These are phyloP conservation scores for Canariomyces notabilis DNA, from an alignment of 2,329 filamentous ascomycete species.

Conservation along the genomic window DNA sequence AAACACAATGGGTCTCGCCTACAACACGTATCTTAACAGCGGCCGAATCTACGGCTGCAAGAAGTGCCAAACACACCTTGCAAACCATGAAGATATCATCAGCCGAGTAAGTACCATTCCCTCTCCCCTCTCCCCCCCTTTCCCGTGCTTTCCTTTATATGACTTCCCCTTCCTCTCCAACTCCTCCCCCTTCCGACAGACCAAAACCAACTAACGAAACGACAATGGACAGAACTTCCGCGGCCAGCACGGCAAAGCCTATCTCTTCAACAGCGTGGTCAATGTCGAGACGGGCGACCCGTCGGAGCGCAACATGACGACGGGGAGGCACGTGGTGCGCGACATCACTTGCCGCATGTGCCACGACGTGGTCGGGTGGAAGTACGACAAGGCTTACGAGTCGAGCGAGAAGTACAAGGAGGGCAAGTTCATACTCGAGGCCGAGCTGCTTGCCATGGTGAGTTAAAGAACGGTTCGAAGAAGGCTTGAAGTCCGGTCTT, in stretches of 20 bases:
- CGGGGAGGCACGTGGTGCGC: slow-evolving; percentile 86
- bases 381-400: slow-evolving; percentile 97
- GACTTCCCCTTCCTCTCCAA: background rate
- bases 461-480: slow-evolving; percentile 37
- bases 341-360: slow-evolving; percentile 91
- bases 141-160: background rate
- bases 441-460: slow-evolving; percentile 80
- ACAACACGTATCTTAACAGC: slow-evolving; percentile 86
- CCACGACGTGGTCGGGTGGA: slow-evolving; percentile 92
- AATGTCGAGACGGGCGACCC: slow-evolving; percentile 80
- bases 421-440: slow-evolving; percentile 94
- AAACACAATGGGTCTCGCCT: slow-evolving; percentile 71
- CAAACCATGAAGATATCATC: slow-evolving; percentile 93
- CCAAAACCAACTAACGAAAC: too few species aligned
- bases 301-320: slow-evolving; percentile 97
- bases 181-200: background rate
- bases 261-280: slow-evolving; percentile 90
- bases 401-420: slow-evolving; percentile 95
- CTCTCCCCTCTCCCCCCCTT: slow-evolving; percentile 7
- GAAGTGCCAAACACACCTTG: slow-evolving; percentile 90
- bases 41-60: slow-evolving; percentile 90
- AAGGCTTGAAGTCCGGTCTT: too few species aligned
- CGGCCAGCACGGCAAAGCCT: slow-evolving; percentile 96
- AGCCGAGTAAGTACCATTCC: slow-evolving; percentile 62
- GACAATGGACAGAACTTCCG: slow-evolving; percentile 78